Evolutionary conservation across 768 basidiomycete genomes (phyloP).

Genomic region (Inosperma sp.): DNA sequence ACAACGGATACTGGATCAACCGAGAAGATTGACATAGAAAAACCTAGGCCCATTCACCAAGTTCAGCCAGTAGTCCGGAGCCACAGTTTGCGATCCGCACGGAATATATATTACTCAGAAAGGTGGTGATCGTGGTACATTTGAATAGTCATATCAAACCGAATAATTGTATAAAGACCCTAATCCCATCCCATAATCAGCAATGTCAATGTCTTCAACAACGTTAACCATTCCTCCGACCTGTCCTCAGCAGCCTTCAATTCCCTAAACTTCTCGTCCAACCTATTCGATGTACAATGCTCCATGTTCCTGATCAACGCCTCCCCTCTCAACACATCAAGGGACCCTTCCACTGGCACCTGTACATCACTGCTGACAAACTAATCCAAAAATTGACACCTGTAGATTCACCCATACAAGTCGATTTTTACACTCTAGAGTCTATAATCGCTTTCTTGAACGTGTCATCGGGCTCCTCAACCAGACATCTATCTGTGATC

Average conservation of each 20-base stretch:
- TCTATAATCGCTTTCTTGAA: conserved; percentile 13
- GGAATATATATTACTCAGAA: too few species aligned
- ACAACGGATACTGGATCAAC: too few species aligned
- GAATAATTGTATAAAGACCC: too few species aligned
- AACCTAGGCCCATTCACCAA: too few species aligned
- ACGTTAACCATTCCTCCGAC: conserved; percentile 15
- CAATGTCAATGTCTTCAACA: conserved; percentile 11
- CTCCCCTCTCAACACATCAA: conserved; percentile 5
- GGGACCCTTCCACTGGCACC: conserved; percentile 4
- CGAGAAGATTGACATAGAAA: too few species aligned
- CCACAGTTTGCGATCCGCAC: too few species aligned
- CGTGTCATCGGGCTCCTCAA: background rate
- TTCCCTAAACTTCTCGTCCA: conserved; percentile 16
- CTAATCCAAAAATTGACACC: conserved; percentile 17
- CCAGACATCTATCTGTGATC: conserved; percentile 16
- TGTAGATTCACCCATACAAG: conserved; percentile 3
- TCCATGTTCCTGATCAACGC: conserved; percentile 11
- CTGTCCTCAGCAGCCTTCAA: conserved; percentile 14
- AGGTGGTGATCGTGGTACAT: too few species aligned
- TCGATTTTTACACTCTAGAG: conserved; percentile 11
- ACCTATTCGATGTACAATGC: conserved; percentile 13
- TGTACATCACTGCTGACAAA: conserved; percentile 15
- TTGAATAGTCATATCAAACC: too few species aligned
- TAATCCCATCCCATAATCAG: conserved; percentile 4
- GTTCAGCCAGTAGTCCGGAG: too few species aligned